These are phyloP conservation scores for Cutaneotrichosporon dermatis DNA, from an alignment of 1,284 basidiomycete species.

Conservation along the genomic window DNA sequence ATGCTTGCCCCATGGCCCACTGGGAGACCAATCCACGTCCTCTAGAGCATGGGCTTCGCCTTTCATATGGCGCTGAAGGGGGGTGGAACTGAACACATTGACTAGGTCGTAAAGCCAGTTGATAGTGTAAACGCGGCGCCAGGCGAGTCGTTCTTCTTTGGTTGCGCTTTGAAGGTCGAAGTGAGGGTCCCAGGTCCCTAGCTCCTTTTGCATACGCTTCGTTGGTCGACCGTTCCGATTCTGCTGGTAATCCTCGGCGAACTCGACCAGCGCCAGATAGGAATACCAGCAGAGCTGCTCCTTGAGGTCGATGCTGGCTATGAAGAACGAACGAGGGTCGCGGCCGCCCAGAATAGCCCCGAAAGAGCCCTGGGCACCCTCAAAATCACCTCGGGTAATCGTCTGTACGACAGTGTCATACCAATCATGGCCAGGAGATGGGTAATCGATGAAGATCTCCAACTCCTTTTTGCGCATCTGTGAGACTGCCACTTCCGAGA, in stretches of 20 bases:
- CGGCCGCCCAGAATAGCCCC: no score
- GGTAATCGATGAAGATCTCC: no score
- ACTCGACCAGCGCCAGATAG: background rate
- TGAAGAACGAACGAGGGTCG: no score
- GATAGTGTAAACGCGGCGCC: slow-evolving; percentile 2
- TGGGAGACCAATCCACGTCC: background rate
- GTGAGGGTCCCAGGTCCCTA: background rate
- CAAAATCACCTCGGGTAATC: no score
- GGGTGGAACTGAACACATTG: background rate
- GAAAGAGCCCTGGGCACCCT: no score
- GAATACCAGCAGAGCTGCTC: background rate
- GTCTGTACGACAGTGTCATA: no score
- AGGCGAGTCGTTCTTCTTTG: background rate
- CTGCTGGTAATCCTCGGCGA: slow-evolving; percentile 1
- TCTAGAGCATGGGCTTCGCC: background rate
- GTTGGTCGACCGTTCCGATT: slow-evolving; percentile 2
- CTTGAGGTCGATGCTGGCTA: no score
- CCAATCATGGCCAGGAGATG: no score
- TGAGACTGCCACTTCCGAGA: no score
- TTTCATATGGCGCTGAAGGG: background rate
- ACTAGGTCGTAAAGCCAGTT: slow-evolving; percentile 6
- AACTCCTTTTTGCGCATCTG: no score
- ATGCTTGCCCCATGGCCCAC: background rate
- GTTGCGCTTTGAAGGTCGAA: background rate
- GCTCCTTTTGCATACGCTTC: slow-evolving; percentile 3